Evolutionary conservation across 2,329 filamentous ascomycete genomes (phyloP).

Genomic region (Penicillium sp.): DNA sequence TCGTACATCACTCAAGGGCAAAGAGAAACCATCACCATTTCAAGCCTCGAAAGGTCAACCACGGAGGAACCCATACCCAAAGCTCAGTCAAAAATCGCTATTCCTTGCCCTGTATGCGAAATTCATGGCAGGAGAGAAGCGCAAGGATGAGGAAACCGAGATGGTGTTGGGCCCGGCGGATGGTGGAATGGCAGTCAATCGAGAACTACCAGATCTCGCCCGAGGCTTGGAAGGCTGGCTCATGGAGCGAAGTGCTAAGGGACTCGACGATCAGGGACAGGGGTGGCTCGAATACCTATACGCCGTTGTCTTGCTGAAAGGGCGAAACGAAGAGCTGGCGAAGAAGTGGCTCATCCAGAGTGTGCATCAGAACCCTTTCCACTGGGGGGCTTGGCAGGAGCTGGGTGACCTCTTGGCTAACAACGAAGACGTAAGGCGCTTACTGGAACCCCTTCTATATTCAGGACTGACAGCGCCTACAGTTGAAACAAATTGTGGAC

Average conservation of each 20-base stretch:
- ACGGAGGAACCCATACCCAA: conserved; percentile 44
- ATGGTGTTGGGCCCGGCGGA: conserved; percentile 96
- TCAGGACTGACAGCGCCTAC: conserved; percentile 16
- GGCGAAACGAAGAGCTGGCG: conserved; percentile 84
- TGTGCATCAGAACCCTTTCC: conserved; percentile 87
- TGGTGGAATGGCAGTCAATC: conserved; percentile 79
- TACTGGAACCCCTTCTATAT: background rate
- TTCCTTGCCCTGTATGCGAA: conserved; percentile 93
- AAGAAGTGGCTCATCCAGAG: conserved; percentile 85
- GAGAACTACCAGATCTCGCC: conserved; percentile 75
- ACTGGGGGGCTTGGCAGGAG: conserved; percentile 97
- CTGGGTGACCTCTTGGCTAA: conserved; percentile 77
- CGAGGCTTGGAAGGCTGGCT: conserved; percentile 82
- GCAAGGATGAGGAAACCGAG: conserved; percentile 93
- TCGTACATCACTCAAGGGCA: conserved; percentile 55
- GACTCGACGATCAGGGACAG: conserved; percentile 65
- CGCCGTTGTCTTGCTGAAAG: conserved; percentile 83
- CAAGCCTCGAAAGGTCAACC: conserved; percentile 38
- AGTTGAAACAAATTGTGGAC: conserved; percentile 71
- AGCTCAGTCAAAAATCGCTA: conserved; percentile 82
- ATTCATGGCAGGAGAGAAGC: conserved; percentile 90
- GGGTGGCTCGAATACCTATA: conserved; percentile 89
- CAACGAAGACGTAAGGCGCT: conserved; percentile 70
- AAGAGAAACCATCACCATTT: conserved; percentile 56
- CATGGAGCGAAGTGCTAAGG: conserved; percentile 61